Evolutionary conservation across 1,284 basidiomycete species (phyloP).

Genomic region (Boletellus deceptivus): DNA sequence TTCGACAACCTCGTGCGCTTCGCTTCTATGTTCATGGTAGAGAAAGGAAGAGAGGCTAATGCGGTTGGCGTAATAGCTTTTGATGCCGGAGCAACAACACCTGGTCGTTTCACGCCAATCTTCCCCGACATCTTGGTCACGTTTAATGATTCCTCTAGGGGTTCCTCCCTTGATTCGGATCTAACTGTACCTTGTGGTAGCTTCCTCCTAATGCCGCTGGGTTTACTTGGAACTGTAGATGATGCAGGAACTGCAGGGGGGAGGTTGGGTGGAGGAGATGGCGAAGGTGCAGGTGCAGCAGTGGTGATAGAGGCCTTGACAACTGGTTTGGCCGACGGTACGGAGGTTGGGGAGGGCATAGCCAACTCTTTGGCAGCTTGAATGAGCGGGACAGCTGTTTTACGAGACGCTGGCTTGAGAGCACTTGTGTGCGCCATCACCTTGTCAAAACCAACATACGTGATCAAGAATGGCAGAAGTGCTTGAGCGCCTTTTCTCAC

Average conservation of each 20-base stretch:
- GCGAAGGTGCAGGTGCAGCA: conserved; percentile 18
- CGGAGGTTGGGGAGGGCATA: conserved; percentile 27
- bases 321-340: conserved; percentile 26
- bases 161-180: conserved; percentile 63
- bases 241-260: conserved; percentile 33
- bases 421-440: conserved; percentile 85
- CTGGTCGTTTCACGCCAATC: conserved; percentile 52
- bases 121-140: conserved; percentile 44
- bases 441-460: conserved; percentile 78
- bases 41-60: conserved; percentile 55
- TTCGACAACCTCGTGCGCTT: conserved; percentile 76
- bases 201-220: conserved; percentile 65
- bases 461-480: conserved; percentile 77
- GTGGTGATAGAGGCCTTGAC: conserved; percentile 16
- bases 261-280: conserved; percentile 36
- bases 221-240: conserved; percentile 44
- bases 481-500: conserved; percentile 90
- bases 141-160: conserved; percentile 44
- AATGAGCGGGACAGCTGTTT: conserved; percentile 84
- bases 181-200: conserved; percentile 62
- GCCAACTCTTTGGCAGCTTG: conserved; percentile 64
- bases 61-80: conserved; percentile 33
- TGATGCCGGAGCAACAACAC: conserved; percentile 33
- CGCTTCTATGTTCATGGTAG: conserved; percentile 67
- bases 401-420: conserved; percentile 89